Base-by-base conservation (phyloP, 495 filamentous ascomycete genomes). In the Podospora anserina region DNA sequence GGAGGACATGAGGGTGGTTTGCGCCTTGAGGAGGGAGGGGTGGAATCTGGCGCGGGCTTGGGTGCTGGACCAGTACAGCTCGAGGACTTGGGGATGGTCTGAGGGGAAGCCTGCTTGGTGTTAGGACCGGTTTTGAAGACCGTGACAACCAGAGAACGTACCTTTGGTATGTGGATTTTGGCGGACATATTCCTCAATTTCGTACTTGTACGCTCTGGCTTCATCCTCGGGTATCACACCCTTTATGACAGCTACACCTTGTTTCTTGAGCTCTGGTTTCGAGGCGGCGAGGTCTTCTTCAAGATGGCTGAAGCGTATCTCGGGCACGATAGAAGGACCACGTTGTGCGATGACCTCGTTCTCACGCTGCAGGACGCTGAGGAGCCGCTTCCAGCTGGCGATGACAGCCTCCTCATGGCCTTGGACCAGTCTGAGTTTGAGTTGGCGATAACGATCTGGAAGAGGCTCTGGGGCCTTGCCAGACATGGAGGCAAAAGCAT, bases 21-120 rank as follows among this genome's bases (percentile, higher is more conserved):
- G 92, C 0, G 89, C 82, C 34, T 82, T 77, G 4, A 96, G 80
- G 69, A 96, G 68, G 62, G 90, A 88, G 11, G 89, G 84, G 76
- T 97, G 90, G 0, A 85, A 81, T 18, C 93, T 86, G 13, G 93
- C 92, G 55, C 86, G 84, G 30, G 91, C 80, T 72, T 97, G 93
- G 4, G 89, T 80, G 6, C 87, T 85, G 1, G 91, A 90, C 93
- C 93, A 97, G 80, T 97, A 97, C 3, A 97, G 81, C 74, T 97
- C 93, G 72, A 89, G 94, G 4, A 97, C 92, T 63, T 92, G 88
- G 0, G 92, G 93, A 76, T 80, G 63, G 61, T 80, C 57, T 57
- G 82, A 68, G 66, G 83, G 79, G 72, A 86, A 83, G 53, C 85
- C 82, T 86, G 71, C 53, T 85, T 75, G 23, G n/a, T 20, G 55